Evolutionary conservation across 2,329 filamentous ascomycete genomes (phyloP).

Genomic region (Epichloe elymi): DNA sequence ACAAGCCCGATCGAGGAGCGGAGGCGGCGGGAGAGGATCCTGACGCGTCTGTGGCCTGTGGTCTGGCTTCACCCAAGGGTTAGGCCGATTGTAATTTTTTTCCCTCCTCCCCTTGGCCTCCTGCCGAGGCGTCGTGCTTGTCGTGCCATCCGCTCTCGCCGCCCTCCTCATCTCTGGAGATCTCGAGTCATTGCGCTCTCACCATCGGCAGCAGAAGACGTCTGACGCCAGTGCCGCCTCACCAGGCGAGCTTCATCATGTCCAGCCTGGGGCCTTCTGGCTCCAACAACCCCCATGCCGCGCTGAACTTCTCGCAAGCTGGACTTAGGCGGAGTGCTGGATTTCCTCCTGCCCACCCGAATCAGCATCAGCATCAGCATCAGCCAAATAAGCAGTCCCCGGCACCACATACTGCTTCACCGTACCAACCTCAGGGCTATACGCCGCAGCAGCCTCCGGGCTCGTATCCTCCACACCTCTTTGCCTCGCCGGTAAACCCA

Average conservation of each 20-base stretch:
- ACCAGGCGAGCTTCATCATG: constrained; percentile 21
- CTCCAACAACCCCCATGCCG: constrained; percentile 40
- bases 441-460: constrained; percentile 36
- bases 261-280: constrained; percentile 36
- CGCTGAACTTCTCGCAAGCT: constrained; percentile 39
- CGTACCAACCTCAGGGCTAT: constrained; percentile 42
- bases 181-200: neutral
- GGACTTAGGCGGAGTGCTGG: constrained; percentile 31
- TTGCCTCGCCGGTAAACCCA: constrained; percentile 33
- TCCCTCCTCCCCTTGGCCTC: neutral
- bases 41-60: constrained; percentile 3
- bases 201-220: neutral
- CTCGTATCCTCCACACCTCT: constrained; percentile 40
- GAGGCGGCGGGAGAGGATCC: constrained; percentile 1
- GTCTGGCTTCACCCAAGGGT: neutral
- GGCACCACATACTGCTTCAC: constrained; percentile 39
- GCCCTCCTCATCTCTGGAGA: neutral
- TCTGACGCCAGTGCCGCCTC: neutral
- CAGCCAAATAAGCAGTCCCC: constrained; percentile 43
- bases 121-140: neutral
- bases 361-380: constrained; percentile 36
- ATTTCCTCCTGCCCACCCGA: constrained; percentile 34
- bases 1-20: constrained; percentile 1
- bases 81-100: neutral
- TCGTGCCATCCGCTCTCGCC: neutral